Evolutionary conservation across 192 early-diverging fungal genomes (phyloP).

Genomic region (Podila verticillata): DNA sequence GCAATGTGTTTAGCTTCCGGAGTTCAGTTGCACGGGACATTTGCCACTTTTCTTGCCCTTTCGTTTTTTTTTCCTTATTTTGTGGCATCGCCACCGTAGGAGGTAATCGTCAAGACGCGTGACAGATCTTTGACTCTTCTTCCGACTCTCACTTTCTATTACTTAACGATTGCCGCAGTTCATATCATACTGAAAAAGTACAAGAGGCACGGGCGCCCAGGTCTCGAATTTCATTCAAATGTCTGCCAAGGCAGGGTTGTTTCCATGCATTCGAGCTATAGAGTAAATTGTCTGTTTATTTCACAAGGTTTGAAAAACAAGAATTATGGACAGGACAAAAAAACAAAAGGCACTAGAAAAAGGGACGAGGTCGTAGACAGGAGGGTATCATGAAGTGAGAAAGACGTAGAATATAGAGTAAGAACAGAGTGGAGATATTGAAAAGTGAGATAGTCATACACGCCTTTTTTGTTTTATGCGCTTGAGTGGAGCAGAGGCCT

Average conservation of each 20-base stretch:
- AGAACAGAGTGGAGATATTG: neutral
- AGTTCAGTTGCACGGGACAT: neutral
- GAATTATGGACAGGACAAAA: neutral
- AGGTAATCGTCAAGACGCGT: too few species aligned
- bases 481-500: constrained; percentile 29
- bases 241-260: too few species aligned
- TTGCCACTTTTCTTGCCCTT: neutral
- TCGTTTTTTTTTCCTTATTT: neutral
- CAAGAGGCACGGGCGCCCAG: too few species aligned
- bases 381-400: neutral
- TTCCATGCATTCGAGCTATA: too few species aligned
- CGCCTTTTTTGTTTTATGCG: too few species aligned
- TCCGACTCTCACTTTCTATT: too few species aligned
- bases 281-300: neutral
- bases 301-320: neutral
- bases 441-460: too few species aligned
- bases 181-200: neutral
- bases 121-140: too few species aligned
- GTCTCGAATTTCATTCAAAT: too few species aligned
- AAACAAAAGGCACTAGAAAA: neutral
- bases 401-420: neutral
- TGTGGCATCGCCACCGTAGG: neutral
- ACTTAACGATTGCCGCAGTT: too few species aligned
- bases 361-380: neutral
- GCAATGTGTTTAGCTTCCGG: neutral